A percentile compares a stretch with the other conserved stretches of the same genome.
These are phyloP conservation scores for Daphne laureola DNA, from an alignment of 441 rosid genomes.

Conservation along the genomic window DNA sequence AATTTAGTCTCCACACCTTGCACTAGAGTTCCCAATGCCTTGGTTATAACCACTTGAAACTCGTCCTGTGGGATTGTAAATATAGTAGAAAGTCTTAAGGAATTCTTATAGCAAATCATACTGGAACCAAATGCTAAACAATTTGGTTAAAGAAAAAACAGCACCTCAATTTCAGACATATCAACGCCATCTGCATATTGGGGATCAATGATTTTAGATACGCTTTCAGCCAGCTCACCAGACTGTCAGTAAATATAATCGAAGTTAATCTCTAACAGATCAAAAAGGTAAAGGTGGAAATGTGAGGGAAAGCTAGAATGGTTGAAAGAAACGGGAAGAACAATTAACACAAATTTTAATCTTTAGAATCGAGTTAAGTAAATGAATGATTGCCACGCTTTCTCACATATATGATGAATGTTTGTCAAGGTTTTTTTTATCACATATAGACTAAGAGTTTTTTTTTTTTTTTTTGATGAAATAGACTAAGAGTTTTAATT, in stretches of 20 bases:
- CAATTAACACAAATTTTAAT: no score
- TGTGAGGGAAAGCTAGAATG: no score
- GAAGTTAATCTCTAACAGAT: slow-evolving; percentile 5
- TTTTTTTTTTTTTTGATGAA: no score
- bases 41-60: slow-evolving; percentile 90
- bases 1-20: slow-evolving; percentile 95
- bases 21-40: slow-evolving; percentile 82
- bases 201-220: slow-evolving; percentile 86
- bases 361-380: no score
- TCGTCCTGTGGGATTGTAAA: slow-evolving; percentile 64
- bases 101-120: slow-evolving; percentile 13
- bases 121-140: neutral
- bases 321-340: no score
- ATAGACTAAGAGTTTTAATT: no score
- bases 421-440: no score
- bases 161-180: slow-evolving; percentile 89
- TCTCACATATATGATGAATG: no score
- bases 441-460: no score
- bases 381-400: no score
- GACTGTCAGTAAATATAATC: slow-evolving; percentile 46
- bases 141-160: slow-evolving; percentile 15
- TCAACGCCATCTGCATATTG: slow-evolving; percentile 79
- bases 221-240: slow-evolving; percentile 95
- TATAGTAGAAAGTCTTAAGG: slow-evolving; percentile 18
- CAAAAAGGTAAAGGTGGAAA: no score